Evolutionary conservation across 2,329 filamentous ascomycete species (phyloP), one percentile per base, ranked within the genome.

Genomic region (Ambrosiella beaveri): DNA sequence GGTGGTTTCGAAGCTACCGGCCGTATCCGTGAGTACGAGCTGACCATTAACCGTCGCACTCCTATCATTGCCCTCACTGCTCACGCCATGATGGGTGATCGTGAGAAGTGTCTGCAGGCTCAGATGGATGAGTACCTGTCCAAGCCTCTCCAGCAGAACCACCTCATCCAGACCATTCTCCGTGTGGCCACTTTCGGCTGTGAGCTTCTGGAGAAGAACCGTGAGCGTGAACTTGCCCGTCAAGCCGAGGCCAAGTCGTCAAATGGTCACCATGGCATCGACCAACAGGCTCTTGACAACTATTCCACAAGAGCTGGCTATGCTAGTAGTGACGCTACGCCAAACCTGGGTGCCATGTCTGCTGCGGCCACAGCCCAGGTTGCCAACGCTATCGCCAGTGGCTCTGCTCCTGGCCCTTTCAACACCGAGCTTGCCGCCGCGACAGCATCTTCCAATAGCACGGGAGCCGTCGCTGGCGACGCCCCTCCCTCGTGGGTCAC

Each of bases 101-200:
- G 93, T 54, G 93, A 98, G 69, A 95, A 95, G 75, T 98, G 93
- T 70, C 94, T 98, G 62, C 88, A 95, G 68, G 93, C 91, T 8
- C 89, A 97, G 73, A 98, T 98, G 93, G 93, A 98, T 69, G 93
- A 98, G 70, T 98, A 98, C 68, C 75, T 98, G 47, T 95, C 91
- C 15, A 98, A 98, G 69, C 91, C 91, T 35, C 75, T 97, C 61
- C 94, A 96, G 70, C 91, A 95, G 68, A 96, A 95, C 68, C 88
- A 95, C 69, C 84, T 97, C 66, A 96, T 97, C 66, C 91, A 97
- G 73, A 96, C 90, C 0, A 97, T 98, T 61, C 79, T 97, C 63
- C 95, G 96, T 70, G 97, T 91, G 68, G 91, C 89, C 11, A 96
- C 93, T 3, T 82, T 97, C 39, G 89, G 91, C 59, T 85, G 88